Conservation (phyloP, 1,284 basidiomycete species). For the Ganoderma leucocontextum region DNA sequence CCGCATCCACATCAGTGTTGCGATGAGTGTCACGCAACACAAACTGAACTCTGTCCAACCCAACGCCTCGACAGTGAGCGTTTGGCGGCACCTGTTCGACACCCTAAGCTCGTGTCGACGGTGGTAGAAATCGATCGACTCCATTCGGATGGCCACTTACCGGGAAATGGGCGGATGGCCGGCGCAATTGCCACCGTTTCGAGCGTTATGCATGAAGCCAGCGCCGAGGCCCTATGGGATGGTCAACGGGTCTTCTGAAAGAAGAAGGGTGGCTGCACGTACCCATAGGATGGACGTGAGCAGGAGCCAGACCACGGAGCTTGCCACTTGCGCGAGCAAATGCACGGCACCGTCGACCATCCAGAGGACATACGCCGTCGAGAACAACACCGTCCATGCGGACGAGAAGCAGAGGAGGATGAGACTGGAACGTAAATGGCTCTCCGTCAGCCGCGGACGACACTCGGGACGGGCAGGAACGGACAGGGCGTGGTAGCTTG, state of each 20-base stretch:
- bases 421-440: slow-evolving; percentile 42
- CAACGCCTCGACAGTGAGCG: slow-evolving; percentile 73
- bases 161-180: slow-evolving; percentile 60
- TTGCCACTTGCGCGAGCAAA: slow-evolving; percentile 74
- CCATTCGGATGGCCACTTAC: slow-evolving; percentile 38
- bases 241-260: slow-evolving; percentile 6
- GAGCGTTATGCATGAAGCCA: slow-evolving; percentile 69
- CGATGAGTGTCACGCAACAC: slow-evolving; percentile 63
- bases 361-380: slow-evolving; percentile 73
- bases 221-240: slow-evolving; percentile 64
- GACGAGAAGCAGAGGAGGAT: slow-evolving; percentile 75
- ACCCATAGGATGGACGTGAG: slow-evolving; percentile 75
- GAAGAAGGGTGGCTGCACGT: slow-evolving; percentile 30
- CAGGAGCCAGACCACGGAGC: slow-evolving; percentile 77
- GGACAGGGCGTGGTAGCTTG: slow-evolving; percentile 72
- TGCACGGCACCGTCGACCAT: slow-evolving; percentile 70
- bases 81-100: slow-evolving; percentile 66
- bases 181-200: slow-evolving; percentile 65
- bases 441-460: slow-evolving; percentile 28
- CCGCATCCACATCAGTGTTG: slow-evolving; percentile 70
- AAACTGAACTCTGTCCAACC: slow-evolving; percentile 80
- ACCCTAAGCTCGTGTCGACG: slow-evolving; percentile 24
- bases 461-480: slow-evolving; percentile 39
- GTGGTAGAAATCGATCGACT: slow-evolving; percentile 14
- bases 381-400: slow-evolving; percentile 73